Evolutionary conservation across 192 early-diverging fungal genomes (phyloP), one percentile per base, ranked within the genome.

Genomic region (Spizellomyces sp.): DNA sequence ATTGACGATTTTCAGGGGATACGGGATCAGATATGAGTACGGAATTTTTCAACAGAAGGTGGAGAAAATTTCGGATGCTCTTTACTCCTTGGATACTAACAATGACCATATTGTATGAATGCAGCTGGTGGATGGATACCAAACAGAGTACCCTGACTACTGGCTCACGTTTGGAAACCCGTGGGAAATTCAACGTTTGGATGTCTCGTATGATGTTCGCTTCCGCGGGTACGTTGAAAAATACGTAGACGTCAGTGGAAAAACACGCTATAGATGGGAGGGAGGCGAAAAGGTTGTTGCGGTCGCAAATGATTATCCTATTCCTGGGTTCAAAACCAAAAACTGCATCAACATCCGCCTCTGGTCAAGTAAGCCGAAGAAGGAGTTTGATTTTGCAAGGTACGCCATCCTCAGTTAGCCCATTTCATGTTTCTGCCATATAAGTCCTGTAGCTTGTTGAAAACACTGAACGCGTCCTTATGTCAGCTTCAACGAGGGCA

Each of bases 1-100:
- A 36, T 36, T 36, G 48, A 14, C 36, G 43, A 14, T 57, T 67
- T 17, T 45, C 14, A 45, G 19, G 41, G 82, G 97, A 67, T 99
- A 99, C 67, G 97, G 97, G 58, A 90, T 99, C 66, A 90, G 97
- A 46, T 99, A 97, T 86, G 93, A 90, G 62, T 99, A 99, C 80
- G 97, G 97, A 76, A 98, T 99, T 83, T 99, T 99, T 86, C 91
- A 99, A 81, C 97, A 99, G 81, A 86, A 90, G 79, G 93, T 98
- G 17, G 14, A 19, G 50, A 54, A 3, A 36, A 36, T 36, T 36
- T 36, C 27, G 3, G 27, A 36, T 36, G 27, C 27, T 36, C 3
- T 36, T 36, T 36, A 36, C 27, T 36, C 27, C 27, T 36, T 36
- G 27, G 27, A 36, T 36, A 36, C 27, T 36, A 36, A 36, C 27